Base-by-base conservation (phyloP, 108 stramenopile genomes). In the Chaetoceros tenuissimus region DNA sequence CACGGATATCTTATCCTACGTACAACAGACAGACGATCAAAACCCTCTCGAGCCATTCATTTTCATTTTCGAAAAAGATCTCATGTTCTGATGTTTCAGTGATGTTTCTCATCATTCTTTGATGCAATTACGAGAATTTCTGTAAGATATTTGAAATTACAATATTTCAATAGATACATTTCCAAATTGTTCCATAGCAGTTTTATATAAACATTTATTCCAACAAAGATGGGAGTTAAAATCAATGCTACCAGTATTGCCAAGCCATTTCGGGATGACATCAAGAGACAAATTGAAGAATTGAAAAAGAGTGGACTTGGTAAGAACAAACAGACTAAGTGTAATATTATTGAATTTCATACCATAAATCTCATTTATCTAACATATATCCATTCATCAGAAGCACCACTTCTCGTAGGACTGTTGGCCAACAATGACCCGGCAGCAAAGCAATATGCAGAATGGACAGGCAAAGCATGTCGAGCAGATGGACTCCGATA, bases 381-480 rank as follows among this genome's bases (percentile, higher is more conserved):
- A 51, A 27, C 17, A 1, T 23, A 29, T 31, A 48, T 17, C 26
- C 5, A 7, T 47, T 24, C 19, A 51, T 13, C 44, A 73, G 94
- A 93, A 20, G 69, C 94, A 29, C 96, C 97, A 21, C 81, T 93
- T 30, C 67, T 96, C 53, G 95, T 98, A 17, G 97, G 95, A 18
- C 71, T 98, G 52, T 75, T 98, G 62, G 91, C 92, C 53, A 93
- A 89, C 55, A 75, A 75, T 30, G 97, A 96, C 62, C 95, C 94
- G 19, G 89, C 94, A 45, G 94, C 95, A 23, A 68, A 66, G 24
- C 72, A 94, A 53, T 98, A 98, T 68, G 95, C 97, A 51, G 94
- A 98, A 66, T 96, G 95, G 95, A 98, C 95, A 0, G 85, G 92
- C 24, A 75, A 82, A 29, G 94, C 96, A 31, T 97, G 94, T 71